Conservation (phyloP, 192 early-diverging fungal genomes). For the Linnemannia zychae region DNA sequence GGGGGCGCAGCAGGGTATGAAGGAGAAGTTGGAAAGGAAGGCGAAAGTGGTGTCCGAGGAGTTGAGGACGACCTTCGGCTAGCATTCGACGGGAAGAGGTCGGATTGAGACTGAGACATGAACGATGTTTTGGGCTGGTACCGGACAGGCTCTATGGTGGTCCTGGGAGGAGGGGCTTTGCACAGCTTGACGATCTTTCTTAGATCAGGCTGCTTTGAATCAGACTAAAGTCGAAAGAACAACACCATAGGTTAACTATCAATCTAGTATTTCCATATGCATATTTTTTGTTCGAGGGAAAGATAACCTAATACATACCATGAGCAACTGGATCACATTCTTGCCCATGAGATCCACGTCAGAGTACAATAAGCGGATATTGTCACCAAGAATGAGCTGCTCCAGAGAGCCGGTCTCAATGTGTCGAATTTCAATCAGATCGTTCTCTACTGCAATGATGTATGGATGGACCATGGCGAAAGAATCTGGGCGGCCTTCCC, state of each 20-base stretch:
- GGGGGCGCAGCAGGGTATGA: neutral
- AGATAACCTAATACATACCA: conserved; percentile 10
- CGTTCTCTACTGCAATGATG: conserved; percentile 88
- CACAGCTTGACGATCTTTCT: conserved; percentile 18
- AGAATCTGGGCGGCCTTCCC: conserved; percentile 86
- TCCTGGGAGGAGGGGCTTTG: conserved; percentile 17
- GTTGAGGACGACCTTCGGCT: neutral
- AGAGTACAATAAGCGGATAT: conserved; percentile 23
- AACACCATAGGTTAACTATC: neutral
- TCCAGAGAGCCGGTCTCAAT: conserved; percentile 71
- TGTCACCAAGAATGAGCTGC: conserved; percentile 32
- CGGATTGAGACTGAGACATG: conserved; percentile 9
- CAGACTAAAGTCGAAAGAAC: conserved; percentile 7
- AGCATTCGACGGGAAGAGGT: conserved; percentile 1
- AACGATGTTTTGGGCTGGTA: conserved; percentile 27
- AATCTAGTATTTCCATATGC: too few relatives aligned
- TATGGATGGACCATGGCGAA: conserved; percentile 88
- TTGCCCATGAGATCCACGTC: conserved; percentile 22
- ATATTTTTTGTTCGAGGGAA: neutral
- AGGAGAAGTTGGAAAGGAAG: neutral
- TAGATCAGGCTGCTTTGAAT: conserved; percentile 11
- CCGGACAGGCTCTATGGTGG: conserved; percentile 11
- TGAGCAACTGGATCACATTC: conserved; percentile 23
- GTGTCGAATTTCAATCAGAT: conserved; percentile 90
- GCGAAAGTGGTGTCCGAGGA: neutral